Conservation (phyloP, 1,284 basidiomycete genomes). For the Trametes hirsuta region DNA sequence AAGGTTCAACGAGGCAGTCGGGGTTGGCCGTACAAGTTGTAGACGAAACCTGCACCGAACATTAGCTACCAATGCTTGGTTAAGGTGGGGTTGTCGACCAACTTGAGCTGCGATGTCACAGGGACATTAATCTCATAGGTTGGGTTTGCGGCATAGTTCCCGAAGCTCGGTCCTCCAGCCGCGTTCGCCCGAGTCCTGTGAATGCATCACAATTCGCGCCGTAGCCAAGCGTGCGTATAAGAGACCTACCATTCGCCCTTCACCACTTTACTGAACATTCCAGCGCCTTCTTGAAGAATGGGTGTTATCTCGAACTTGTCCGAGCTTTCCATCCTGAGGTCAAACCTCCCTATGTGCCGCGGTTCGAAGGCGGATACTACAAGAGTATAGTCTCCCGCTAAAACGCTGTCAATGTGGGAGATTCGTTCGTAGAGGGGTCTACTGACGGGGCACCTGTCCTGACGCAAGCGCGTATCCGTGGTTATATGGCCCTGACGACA, state of each 20-base stretch:
- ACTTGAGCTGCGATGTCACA: slow-evolving; percentile 63
- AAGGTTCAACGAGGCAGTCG: slow-evolving; percentile 57
- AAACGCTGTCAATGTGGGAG: neutral
- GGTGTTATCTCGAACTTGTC: slow-evolving; percentile 67
- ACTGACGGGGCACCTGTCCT: slow-evolving; percentile 60
- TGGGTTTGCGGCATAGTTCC: slow-evolving; percentile 70
- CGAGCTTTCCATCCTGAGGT: slow-evolving; percentile 65
- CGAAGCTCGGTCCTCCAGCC: slow-evolving; percentile 68
- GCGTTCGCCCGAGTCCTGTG: slow-evolving; percentile 57
- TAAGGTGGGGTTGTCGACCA: slow-evolving; percentile 9
- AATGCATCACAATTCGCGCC: neutral
- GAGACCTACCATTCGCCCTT: slow-evolving; percentile 68
- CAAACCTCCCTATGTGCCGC: slow-evolving; percentile 65
- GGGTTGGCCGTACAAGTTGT: slow-evolving; percentile 53
- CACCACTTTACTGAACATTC: slow-evolving; percentile 79
- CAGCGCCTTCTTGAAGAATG: slow-evolving; percentile 89
- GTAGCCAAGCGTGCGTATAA: neutral
- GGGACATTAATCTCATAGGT: slow-evolving; percentile 64
- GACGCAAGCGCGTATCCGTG: slow-evolving; percentile 73
- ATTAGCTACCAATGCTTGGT: neutral
- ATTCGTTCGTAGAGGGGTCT: neutral
- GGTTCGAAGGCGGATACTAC: slow-evolving; percentile 86
- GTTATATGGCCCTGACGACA: slow-evolving; percentile 80
- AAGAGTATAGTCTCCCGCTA: slow-evolving; percentile 83
- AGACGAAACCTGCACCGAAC: slow-evolving; percentile 58